Evolutionary conservation across 2,329 filamentous ascomycete genomes (phyloP).

Genomic region (Colletotrichum sp.): DNA sequence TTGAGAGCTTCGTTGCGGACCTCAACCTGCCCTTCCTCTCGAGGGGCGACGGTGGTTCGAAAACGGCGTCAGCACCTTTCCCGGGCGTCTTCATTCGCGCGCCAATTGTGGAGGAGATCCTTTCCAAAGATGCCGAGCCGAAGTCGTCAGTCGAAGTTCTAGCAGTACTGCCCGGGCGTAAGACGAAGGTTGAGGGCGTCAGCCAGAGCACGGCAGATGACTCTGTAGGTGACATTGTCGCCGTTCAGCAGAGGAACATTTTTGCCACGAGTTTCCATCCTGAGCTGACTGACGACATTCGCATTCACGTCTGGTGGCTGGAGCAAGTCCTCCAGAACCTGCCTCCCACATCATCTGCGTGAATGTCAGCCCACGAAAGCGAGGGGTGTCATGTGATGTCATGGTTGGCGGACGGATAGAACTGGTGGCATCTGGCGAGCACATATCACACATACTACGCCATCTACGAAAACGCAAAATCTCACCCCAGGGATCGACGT

Average conservation of each 20-base stretch:
- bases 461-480: neutral
- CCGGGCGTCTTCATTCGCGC: constrained; percentile 92
- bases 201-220: constrained; percentile 41
- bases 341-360: constrained; percentile 1
- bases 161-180: constrained; percentile 51
- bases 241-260: constrained; percentile 88
- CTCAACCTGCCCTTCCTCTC: constrained; percentile 75
- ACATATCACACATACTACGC: neutral
- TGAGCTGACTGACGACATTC: constrained; percentile 84
- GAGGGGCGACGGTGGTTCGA: constrained; percentile 27
- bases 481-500: neutral
- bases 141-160: constrained; percentile 52
- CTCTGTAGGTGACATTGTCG: constrained; percentile 78
- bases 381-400: neutral
- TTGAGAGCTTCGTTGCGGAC: constrained; percentile 85
- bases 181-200: constrained; percentile 37
- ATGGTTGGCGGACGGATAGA: neutral
- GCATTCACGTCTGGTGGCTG: constrained; percentile 96
- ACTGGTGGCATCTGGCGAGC: neutral
- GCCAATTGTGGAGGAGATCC: constrained; percentile 85
- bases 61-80: constrained; percentile 55
- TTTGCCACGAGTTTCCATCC: constrained; percentile 97
- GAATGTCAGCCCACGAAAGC: neutral
- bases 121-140: constrained; percentile 46
- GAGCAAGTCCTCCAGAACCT: constrained; percentile 52